Conservation (phyloP, 257 asterid species). For the Lavandula angustifolia region DNA sequence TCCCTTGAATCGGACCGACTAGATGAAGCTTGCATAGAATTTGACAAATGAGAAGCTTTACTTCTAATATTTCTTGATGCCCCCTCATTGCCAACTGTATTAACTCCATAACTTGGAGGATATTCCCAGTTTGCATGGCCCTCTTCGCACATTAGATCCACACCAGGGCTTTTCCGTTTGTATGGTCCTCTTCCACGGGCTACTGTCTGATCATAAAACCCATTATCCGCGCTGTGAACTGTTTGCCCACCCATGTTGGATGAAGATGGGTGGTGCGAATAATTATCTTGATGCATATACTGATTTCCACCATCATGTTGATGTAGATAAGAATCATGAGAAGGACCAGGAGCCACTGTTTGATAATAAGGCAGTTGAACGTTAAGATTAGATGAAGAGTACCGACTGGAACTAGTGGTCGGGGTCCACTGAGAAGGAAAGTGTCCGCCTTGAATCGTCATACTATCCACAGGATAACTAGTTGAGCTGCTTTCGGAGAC, state of each 20-base stretch:
- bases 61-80: constrained; percentile 66
- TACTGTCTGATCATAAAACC: constrained; percentile 49
- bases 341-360: constrained; percentile 31
- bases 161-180: constrained; percentile 70
- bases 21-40: constrained; percentile 46
- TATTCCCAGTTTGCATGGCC: constrained; percentile 57
- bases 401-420: too few species aligned
- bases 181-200: constrained; percentile 56
- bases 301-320: constrained; percentile 46
- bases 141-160: constrained; percentile 52
- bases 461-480: too few species aligned
- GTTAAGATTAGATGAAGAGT: constrained; percentile 45
- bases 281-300: constrained; percentile 49
- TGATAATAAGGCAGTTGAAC: constrained; percentile 58
- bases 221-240: constrained; percentile 49
- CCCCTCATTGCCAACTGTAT: too few species aligned
- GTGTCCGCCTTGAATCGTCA: too few species aligned
- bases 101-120: constrained; percentile 53
- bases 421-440: too few species aligned
- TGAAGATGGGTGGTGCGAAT: constrained; percentile 59
- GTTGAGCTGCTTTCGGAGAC: constrained; percentile 58
- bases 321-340: constrained; percentile 32
- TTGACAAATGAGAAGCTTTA: constrained; percentile 50
- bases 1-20: constrained; percentile 42
- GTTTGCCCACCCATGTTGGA: constrained; percentile 54